Evolutionary conservation across 805 yeast species (phyloP).

Genomic region (Myxozyma monticola): DNA sequence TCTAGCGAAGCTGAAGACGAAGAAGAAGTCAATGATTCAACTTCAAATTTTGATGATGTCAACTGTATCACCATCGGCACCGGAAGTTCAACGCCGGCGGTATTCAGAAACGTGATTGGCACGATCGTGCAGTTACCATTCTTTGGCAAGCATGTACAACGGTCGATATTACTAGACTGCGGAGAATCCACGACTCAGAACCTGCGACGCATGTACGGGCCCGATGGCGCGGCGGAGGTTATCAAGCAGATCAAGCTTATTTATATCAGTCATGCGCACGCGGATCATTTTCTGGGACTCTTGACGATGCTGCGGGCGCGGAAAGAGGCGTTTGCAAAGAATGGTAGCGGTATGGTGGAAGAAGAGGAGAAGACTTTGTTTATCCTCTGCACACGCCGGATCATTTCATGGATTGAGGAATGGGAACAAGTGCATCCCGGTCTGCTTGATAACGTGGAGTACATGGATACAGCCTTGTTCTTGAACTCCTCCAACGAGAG

Average conservation of each 20-base stretch:
- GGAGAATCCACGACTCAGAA: slow-evolving; percentile 90
- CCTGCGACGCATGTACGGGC: slow-evolving; percentile 60
- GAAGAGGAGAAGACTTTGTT: slow-evolving; percentile 44
- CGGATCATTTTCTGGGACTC: slow-evolving; percentile 93
- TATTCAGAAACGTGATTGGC: slow-evolving; percentile 80
- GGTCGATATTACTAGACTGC: slow-evolving; percentile 72
- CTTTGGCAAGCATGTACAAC: not conserved
- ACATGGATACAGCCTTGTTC: slow-evolving; percentile 37
- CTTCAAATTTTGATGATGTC: slow-evolving; percentile 38
- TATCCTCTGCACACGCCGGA: slow-evolving; percentile 75
- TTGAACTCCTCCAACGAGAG: slow-evolving; percentile 47
- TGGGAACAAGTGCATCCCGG: slow-evolving; percentile 53
- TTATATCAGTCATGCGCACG: slow-evolving; percentile 87
- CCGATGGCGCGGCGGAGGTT: slow-evolving; percentile 45
- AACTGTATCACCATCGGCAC: slow-evolving; percentile 84
- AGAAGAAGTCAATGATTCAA: too few relatives aligned
- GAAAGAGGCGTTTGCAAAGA: slow-evolving; percentile 41
- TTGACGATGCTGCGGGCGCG: slow-evolving; percentile 69
- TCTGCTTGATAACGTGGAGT: slow-evolving; percentile 7
- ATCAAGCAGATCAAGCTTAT: slow-evolving; percentile 64
- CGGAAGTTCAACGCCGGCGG: slow-evolving; percentile 87
- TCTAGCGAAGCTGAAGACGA: too few relatives aligned
- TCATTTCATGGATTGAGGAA: slow-evolving; percentile 63
- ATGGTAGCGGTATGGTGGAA: slow-evolving; percentile 38
- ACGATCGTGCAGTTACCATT: slow-evolving; percentile 71